Base-by-base conservation (phyloP, 2,329 filamentous ascomycete species). In the Claviceps pusilla region DNA sequence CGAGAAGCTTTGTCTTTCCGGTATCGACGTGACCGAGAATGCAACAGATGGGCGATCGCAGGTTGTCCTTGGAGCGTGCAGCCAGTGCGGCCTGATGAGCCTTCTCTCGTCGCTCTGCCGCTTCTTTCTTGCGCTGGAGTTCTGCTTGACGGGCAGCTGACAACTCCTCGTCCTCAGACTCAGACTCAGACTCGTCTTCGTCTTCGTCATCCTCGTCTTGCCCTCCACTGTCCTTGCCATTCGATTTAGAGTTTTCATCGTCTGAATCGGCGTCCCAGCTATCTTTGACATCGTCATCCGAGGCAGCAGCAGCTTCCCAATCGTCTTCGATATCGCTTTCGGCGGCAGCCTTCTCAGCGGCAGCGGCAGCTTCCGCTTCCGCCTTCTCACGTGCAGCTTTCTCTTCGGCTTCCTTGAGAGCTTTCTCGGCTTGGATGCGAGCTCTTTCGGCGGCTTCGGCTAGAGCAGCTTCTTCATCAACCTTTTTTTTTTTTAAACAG, bases 21-120 rank as follows among this genome's bases (percentile, higher is more conserved):
- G 94, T 98, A 83, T 98, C 93, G 80, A 98, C 93, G 81, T 98
- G 93, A 65, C 93, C 93, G 59, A 98, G 82, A 79, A 98, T 98
- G 85, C 91, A 97, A 78, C 93, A 97, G 72, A 98, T 98, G 53
- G 93, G 93, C 45, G 93, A 97, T 56, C 93, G 89, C 55, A 98
- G 80, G 71, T 98, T 85, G 68, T 98, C 90, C 71, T 87, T 89
- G 28, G 91, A 97, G 57, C 89, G 82, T 50, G 91, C 90, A 48
- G 89, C 90, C 66, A 96, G 71, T 19, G 93, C 93, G 58, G 89
- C 91, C 70, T 96, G 88, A 68, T 95, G 88, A 56, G 89, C 86
- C 71, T 88, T 88, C 72, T 89, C 87, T 64, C 91, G 82, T 65
- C 91, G 82, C 63, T 93, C 89, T 16, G 89, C 87, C 48, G 89